Conservation (phyloP, 2,329 filamentous ascomycete species). For the Amphichorda felina region DNA sequence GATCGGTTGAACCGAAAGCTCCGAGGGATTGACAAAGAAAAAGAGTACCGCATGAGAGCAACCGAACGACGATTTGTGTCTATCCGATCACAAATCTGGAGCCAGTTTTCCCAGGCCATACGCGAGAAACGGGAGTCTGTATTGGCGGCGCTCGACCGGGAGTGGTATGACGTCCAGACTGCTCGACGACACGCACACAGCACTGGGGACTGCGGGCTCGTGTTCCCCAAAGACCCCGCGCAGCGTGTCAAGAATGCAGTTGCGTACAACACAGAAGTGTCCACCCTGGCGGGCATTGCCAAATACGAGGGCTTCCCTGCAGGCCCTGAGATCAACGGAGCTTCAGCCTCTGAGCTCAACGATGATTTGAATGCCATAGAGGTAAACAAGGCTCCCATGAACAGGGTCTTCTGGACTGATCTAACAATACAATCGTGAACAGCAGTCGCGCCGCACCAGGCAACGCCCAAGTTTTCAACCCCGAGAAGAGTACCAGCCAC, state of each 20-base stretch:
- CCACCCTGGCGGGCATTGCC: constrained; percentile 76
- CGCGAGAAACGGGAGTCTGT: constrained; percentile 73
- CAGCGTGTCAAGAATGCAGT: constrained; percentile 76
- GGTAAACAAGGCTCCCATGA: constrained; percentile 31
- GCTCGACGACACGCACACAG: constrained; percentile 74
- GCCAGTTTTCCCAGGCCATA: constrained; percentile 80
- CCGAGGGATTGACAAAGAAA: constrained; percentile 60
- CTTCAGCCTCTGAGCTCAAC: constrained; percentile 62
- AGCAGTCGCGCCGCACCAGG: constrained; percentile 24
- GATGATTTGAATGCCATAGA: constrained; percentile 84
- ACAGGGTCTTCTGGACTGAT: constrained; percentile 3
- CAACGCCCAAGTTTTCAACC: constrained; percentile 20
- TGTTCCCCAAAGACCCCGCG: constrained; percentile 64
- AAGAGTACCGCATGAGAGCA: constrained; percentile 61
- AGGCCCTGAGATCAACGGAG: constrained; percentile 71
- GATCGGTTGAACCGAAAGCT: constrained; percentile 72
- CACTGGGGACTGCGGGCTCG: constrained; percentile 69
- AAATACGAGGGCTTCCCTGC: constrained; percentile 96
- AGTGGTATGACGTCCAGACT: constrained; percentile 88
- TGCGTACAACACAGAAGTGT: constrained; percentile 91
- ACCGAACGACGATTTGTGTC: constrained; percentile 67
- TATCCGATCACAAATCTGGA: constrained; percentile 74
- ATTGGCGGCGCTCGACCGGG: constrained; percentile 70
- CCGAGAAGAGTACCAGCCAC: constrained; percentile 34
- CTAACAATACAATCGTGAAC: no score